Base-by-base conservation (phyloP, 345 rosid genomes). In the Gossypium ekmanianum region DNA sequence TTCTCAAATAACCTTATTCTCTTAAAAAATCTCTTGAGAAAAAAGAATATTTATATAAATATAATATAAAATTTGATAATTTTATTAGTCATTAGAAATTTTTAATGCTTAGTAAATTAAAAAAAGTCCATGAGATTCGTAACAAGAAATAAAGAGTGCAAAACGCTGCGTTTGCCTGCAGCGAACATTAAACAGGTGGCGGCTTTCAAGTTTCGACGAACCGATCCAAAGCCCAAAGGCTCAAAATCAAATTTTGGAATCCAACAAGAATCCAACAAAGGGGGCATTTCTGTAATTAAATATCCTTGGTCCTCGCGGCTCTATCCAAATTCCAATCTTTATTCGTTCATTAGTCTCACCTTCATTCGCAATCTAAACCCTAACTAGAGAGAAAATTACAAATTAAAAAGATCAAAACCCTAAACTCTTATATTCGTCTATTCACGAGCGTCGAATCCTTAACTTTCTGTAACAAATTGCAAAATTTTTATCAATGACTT, bases 401-500 rank as follows among this genome's bases (percentile, higher is more conserved):
- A 2, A 17, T n/a, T 55, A 4, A 41, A 65, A 43, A 41, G 13
- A 22, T 47, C 2, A 16, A 48, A 47, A 29, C 43, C 72, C 13
- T 68, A 48, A 68, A 13, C 20, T 48, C 22, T 16, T 13, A 24
- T 50, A 48, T 24, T 68, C 22, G 10, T 24, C 43, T 12, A 24
- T 24, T 50, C 43, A 24, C 57, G 14, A 43, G 43, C 22, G 1
- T 68, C 14, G 9, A 50, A 26, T 48, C 56, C 39, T 68, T 68
- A 17, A 50, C 41, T 48, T 14, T 26, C 9, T 47, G 61, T 50
- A 34, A 65, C 9, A 39, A 43, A 54, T 48, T 72, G 41, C 27
- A 18, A 34, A 47, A 7, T 4, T 64, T 65, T 45, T 59, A 12
- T 12, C 88, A 48, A 88, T 91, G 97, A 76, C 89, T 51, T 88